A percentile compares a stretch with the other conserved stretches of the same genome.
Conservation (phyloP, 768 basidiomycete species). For the Rhizopogon salebrosus region DNA sequence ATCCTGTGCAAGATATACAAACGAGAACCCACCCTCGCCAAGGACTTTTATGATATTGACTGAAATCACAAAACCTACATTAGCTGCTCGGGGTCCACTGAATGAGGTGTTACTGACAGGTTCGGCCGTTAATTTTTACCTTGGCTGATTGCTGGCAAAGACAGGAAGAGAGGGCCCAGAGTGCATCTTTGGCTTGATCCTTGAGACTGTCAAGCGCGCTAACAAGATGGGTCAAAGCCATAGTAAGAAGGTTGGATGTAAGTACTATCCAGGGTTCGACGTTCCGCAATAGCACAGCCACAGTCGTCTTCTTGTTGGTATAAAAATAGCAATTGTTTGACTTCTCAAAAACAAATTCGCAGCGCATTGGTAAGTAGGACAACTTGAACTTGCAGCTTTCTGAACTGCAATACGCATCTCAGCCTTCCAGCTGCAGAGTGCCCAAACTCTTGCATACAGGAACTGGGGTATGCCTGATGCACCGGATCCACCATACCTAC, state of each 20-base stretch:
- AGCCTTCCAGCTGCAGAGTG: no score
- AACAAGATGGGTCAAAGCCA: slow-evolving; percentile 28
- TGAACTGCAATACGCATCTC: no score
- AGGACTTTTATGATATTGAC: slow-evolving; percentile 89
- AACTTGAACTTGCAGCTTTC: no score
- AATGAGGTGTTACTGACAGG: slow-evolving; percentile 52
- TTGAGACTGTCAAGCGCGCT: slow-evolving; percentile 52
- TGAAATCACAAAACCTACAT: slow-evolving; percentile 21
- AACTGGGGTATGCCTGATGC: no score
- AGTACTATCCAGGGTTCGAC: background rate
- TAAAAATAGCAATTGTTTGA: no score
- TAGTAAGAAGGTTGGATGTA: no score
- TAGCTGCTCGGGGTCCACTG: slow-evolving; percentile 2
- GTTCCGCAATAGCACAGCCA: slow-evolving; percentile 7
- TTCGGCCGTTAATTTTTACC: slow-evolving; percentile 93
- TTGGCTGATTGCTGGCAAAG: slow-evolving; percentile 77
- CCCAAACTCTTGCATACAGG: no score
- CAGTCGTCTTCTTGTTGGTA: no score
- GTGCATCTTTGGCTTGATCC: slow-evolving; percentile 75
- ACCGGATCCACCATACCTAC: no score
- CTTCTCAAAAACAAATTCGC: no score
- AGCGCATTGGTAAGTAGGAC: no score
- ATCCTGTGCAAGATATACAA: slow-evolving; percentile 85
- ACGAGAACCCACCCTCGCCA: slow-evolving; percentile 95
- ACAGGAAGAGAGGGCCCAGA: slow-evolving; percentile 79